Conservation (phyloP, 2,329 filamentous ascomycete species). For the Microcyclospora pomicola region DNA sequence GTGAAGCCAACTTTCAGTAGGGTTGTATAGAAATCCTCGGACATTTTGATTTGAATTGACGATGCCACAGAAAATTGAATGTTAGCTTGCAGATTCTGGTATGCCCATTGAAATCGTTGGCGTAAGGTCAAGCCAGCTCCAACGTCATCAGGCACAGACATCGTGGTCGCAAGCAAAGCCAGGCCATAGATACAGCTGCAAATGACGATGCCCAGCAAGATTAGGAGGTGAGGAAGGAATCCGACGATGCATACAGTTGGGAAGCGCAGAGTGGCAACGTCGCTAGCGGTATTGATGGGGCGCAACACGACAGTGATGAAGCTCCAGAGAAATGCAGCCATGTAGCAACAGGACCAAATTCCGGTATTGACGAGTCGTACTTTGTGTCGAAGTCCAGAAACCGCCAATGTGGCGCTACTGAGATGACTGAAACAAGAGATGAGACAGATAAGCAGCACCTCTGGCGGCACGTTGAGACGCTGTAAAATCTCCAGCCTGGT, state of each 20-base stretch:
- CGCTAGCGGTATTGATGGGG: constrained; percentile 43
- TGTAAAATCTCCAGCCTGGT: constrained; percentile 45
- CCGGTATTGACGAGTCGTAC: constrained; percentile 77
- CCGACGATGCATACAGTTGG: constrained; percentile 91
- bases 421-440: constrained; percentile 84
- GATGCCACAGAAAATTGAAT: constrained; percentile 56
- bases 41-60: constrained; percentile 61
- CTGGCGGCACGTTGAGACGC: constrained; percentile 75
- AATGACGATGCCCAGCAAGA: constrained; percentile 61
- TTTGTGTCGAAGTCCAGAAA: constrained; percentile 64
- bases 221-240: constrained; percentile 86
- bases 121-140: constrained; percentile 32
- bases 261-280: constrained; percentile 64
- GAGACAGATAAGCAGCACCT: constrained; percentile 73
- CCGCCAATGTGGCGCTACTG: constrained; percentile 67
- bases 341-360: constrained; percentile 82
- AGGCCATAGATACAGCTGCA: constrained; percentile 66
- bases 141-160: constrained; percentile 45
- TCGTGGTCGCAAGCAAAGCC: constrained; percentile 61
- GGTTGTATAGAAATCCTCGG: constrained; percentile 93
- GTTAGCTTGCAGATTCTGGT: constrained; percentile 84
- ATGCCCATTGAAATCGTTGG: constrained; percentile 56
- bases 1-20: constrained; percentile 76
- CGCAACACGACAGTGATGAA: constrained; percentile 34
- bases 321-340: constrained; percentile 71